Evolutionary conservation across 2,329 filamentous ascomycete species (phyloP), one percentile per base, ranked within the genome.

Genomic region (Colletotrichum karsti): DNA sequence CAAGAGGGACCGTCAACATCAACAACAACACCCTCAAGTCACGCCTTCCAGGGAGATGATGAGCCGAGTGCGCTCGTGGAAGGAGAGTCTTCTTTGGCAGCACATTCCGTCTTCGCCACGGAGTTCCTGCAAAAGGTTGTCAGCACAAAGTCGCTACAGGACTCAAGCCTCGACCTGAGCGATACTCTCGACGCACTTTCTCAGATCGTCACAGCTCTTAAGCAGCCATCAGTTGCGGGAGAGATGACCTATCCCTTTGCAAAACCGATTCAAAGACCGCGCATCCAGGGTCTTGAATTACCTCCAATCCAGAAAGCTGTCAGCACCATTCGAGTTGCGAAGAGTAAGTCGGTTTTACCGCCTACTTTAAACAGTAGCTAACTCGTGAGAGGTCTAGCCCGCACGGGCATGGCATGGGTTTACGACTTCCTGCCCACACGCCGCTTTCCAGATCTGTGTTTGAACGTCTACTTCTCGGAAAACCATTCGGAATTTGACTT

Each of bases 51-150:
- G 44, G 15, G 68, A 4, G 67, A 74, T n/a, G 53, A 72, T 20
- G 69, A 73, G 13, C 74, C 74, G 5, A 77, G 73, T 8, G 74
- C 75, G 4, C 74, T 80, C 0, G 73, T 84, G 4, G 82, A 85
- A 46, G 83, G 82, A 4, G 80, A 81, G 63, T 83, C 82, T 4
- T 84, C 82, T 1, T 69, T 85, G 15, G 77, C 82, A 5, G 83
- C 83, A 2, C 83, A 85, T 57, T 82, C 82, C 1, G 79, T 77
- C 7, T 85, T 85, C 69, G 83, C 83, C 33, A 83, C 79, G 13
- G 80, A 84, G 50, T 82, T 85, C 53, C 70, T 83, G 1, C 76
- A 80, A 18, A 78, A 82, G 58, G 79, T 77, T 2, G 79, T 80
- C 5, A 73, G 70, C 15, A 74, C 74, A 15, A 74, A 72, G 24